Base-by-base conservation (phyloP, 306 rosid genomes). In the Prunus mongolica region DNA sequence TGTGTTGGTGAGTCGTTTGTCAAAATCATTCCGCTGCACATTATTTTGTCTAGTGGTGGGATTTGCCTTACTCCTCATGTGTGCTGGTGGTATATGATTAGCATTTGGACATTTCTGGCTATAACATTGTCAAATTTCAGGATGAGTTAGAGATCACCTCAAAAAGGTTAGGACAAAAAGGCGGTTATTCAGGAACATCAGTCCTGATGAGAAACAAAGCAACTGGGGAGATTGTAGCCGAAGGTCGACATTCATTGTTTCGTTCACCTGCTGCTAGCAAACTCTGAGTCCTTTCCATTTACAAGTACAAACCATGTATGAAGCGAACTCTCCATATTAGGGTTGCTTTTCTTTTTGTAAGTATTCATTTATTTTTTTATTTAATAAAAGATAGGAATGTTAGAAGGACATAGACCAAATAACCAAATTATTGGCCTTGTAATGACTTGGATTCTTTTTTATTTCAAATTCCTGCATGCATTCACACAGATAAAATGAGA, bases 221-320 rank as follows among this genome's bases (percentile, higher is more conserved):
- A 28, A 90, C 93, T 0, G 96, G 97, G 60, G 96, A 90, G 65
- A 54, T 92, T 64, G 86, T 92, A 38, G 97, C 98, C 19, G 96
- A 92, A 88, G 98, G 98, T 45, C 89, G 97, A 19, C 97, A 90
- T 83, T 90, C 97, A 10, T 81, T 92, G 75, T 90, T 90, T 72
- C 89, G 91, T 72, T 78, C 79, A 56, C 90, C 84, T 20, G 64
- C 77, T 72, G 18, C 54, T 49, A 88, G 91, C 86, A 95, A 87
- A 81, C 86, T 92, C 82, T 92, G 87, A 89, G 6, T 28, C 51
- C 28, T 24, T 34, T 13, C 18, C n/a, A 25, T 14, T 12, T 28
- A 16, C 38, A 28, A 20, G 8, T 1, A 0, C 41, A 51, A 51
- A 51, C 8, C 10, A 34, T 34, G 44, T 34, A 1, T 24, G 44